Evolutionary conservation across 129 eudicot genomes (phyloP).

Genomic region (Erigeron canadensis): DNA sequence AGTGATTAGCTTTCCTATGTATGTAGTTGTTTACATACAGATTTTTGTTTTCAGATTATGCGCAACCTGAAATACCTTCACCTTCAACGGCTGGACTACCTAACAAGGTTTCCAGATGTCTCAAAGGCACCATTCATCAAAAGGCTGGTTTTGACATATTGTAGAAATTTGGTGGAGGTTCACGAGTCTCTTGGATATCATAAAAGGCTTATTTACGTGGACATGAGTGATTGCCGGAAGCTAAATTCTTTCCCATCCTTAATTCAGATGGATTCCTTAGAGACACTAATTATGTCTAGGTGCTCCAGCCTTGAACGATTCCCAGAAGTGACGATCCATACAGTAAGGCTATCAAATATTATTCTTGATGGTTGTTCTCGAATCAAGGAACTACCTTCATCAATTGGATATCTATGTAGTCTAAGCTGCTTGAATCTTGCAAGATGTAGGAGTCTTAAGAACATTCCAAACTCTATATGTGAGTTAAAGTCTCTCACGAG

Average conservation of each 20-base stretch:
- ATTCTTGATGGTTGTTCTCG: not conserved
- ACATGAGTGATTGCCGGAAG: not conserved
- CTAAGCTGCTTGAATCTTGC: conserved; percentile 4
- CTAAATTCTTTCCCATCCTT: not conserved
- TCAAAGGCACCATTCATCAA: not conserved
- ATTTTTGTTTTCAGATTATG: not conserved
- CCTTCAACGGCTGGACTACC: not conserved
- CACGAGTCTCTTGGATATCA: not conserved
- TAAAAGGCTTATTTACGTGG: not conserved
- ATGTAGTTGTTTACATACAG: not conserved
- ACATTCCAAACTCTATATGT: conserved; percentile 1
- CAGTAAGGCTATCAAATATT: not conserved
- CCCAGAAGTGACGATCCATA: not conserved
- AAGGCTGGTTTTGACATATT: not conserved
- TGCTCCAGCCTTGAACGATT: not conserved
- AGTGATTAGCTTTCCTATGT: not conserved
- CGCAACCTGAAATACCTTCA: not conserved
- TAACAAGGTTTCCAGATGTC: not conserved
- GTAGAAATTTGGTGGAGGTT: not conserved
- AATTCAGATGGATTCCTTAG: conserved; percentile 6
- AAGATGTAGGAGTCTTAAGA: not conserved
- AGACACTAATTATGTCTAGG: not conserved
- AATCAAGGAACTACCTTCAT: conserved; percentile 5
- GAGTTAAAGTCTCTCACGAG: conserved; percentile 1
- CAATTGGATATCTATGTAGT: not conserved